A percentile compares a stretch with the other conserved stretches of the same genome.
Conservation (phyloP, 306 rosid species). For the Neltuma alba region DNA sequence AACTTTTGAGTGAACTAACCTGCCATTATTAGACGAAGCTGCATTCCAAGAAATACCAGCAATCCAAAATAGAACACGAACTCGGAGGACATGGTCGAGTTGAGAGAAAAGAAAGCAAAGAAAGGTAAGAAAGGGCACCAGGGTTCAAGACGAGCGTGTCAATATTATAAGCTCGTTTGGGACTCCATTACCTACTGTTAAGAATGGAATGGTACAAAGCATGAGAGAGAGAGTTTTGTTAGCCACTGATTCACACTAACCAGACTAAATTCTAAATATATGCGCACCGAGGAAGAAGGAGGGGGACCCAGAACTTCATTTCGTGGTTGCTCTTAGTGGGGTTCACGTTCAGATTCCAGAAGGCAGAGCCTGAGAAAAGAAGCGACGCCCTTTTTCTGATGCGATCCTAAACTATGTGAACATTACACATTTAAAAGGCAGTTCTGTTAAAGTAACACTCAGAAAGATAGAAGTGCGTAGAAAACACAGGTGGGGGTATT, state of each 20-base stretch:
- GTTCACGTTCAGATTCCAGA: constrained; percentile 34
- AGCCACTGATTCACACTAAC: background rate
- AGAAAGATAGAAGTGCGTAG: background rate
- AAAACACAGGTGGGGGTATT: background rate
- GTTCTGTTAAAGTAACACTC: background rate
- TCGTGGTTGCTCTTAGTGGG: constrained; percentile 39
- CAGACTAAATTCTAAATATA: constrained; percentile 30
- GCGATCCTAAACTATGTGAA: constrained; percentile 7
- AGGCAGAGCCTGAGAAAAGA: background rate
- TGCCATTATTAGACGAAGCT: constrained; percentile 65
- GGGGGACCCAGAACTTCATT: constrained; percentile 19
- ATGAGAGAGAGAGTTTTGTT: constrained; percentile 29
- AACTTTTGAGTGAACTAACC: constrained; percentile 59
- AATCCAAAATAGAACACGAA: constrained; percentile 51
- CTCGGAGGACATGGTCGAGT: constrained; percentile 53
- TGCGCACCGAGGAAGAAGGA: constrained; percentile 13
- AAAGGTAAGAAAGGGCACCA: constrained; percentile 23
- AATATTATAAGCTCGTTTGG: constrained; percentile 34
- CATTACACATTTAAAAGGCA: background rate
- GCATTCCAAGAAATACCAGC: constrained; percentile 62
- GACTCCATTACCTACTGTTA: constrained; percentile 19
- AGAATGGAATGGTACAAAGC: constrained; percentile 5
- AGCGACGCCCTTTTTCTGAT: constrained; percentile 15
- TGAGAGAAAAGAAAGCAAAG: constrained; percentile 25
- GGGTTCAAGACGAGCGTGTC: background rate